Conservation (phyloP, 495 filamentous ascomycete species). For the Aspergillus ellipticus region DNA sequence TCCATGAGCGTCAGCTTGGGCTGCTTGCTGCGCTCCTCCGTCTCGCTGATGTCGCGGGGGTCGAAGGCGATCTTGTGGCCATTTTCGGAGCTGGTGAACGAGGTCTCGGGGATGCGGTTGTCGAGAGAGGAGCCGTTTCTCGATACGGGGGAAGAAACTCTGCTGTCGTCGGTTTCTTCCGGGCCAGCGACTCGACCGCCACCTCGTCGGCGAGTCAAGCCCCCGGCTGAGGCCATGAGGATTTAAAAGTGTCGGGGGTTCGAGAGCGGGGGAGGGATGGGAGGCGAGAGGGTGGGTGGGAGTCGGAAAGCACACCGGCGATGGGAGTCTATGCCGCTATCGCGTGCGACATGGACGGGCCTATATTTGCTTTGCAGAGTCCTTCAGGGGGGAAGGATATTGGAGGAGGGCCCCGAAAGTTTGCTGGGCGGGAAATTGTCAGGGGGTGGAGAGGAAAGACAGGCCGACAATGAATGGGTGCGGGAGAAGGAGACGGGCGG, state of each 20-base stretch:
- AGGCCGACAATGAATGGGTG: conserved; percentile 1
- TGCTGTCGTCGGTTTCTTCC: conserved; percentile 59
- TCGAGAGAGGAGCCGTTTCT: conserved; percentile 58
- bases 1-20: conserved; percentile 98
- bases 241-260: conserved; percentile 19
- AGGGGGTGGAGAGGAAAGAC: conserved; percentile 15
- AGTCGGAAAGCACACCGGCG: conserved; percentile 2
- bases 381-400: not conserved
- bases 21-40: conserved; percentile 92
- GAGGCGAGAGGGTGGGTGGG: too few relatives aligned
- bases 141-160: conserved; percentile 66
- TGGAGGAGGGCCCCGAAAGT: conserved; percentile 9
- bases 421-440: conserved; percentile 20
- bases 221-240: conserved; percentile 63
- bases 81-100: conserved; percentile 89
- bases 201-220: conserved; percentile 74
- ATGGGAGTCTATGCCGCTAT: conserved; percentile 29
- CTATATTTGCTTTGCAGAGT: not conserved
- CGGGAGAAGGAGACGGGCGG: conserved; percentile 5
- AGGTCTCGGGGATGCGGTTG: conserved; percentile 73
- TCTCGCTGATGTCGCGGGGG: conserved; percentile 95
- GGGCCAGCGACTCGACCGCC: conserved; percentile 56
- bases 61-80: conserved; percentile 99
- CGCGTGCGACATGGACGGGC: conserved; percentile 22
- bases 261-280: conserved; percentile 16